Evolutionary conservation across 305 asterid species (phyloP).

Genomic region (Ruellia speciosa): DNA sequence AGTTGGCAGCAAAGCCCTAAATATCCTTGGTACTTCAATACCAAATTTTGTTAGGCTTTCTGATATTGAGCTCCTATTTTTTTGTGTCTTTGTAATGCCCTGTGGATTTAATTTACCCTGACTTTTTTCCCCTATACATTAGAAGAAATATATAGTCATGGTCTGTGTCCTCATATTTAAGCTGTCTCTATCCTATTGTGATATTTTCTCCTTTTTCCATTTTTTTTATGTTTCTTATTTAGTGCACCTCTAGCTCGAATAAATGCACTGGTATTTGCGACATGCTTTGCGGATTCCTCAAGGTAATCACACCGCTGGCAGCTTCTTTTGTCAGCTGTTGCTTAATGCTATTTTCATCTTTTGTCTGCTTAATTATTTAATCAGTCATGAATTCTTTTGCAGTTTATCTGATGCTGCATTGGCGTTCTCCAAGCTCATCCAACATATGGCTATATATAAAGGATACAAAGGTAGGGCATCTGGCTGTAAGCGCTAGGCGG

Average conservation of each 20-base stretch:
- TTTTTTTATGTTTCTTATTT: slow-evolving; percentile 28
- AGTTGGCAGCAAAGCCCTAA: too few relatives aligned
- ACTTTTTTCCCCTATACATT: neutral
- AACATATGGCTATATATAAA: slow-evolving; percentile 69
- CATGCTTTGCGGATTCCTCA: slow-evolving; percentile 73
- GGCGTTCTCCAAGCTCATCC: slow-evolving; percentile 88
- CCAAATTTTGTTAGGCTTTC: too few relatives aligned
- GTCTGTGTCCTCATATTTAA: neutral
- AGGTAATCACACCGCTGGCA: slow-evolving; percentile 42
- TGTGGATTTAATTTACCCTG: neutral
- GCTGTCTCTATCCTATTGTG: neutral
- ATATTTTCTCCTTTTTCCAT: slow-evolving; percentile 26
- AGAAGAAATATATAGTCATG: neutral
- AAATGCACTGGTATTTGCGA: slow-evolving; percentile 67
- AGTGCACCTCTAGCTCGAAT: slow-evolving; percentile 86
- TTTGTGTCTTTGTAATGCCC: neutral
- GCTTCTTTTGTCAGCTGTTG: slow-evolving; percentile 16
- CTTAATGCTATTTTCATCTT: slow-evolving; percentile 14
- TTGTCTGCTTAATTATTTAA: slow-evolving; percentile 6
- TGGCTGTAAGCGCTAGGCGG: slow-evolving; percentile 14
- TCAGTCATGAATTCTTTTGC: slow-evolving; percentile 23
- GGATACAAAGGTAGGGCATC: slow-evolving; percentile 78
- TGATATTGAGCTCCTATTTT: neutral
- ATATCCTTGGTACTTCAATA: too few relatives aligned
- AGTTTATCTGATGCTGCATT: slow-evolving; percentile 74